phyloP scores from a whole-genome alignment of 2,329 filamentous ascomycete genomes.

The Aspergillus costaricaensis region DNA sequence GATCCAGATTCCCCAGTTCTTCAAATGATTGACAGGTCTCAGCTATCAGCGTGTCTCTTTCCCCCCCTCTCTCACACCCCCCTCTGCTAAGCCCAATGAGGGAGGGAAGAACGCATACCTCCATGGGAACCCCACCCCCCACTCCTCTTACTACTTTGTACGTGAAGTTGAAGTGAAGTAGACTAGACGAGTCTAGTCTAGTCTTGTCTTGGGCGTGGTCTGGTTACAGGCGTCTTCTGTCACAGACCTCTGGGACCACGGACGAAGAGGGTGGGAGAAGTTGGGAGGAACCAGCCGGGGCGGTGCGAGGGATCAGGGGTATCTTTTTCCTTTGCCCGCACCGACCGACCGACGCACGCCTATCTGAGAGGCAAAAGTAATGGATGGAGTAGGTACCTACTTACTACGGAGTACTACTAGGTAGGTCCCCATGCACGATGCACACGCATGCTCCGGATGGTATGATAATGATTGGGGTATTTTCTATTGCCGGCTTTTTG shows the following conservation, averaged over 20 bases:
- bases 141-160: background rate
- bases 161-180: constrained; percentile 4
- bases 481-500: background rate
- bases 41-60: background rate
- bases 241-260: constrained; percentile 22
- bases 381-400: background rate
- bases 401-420: background rate
- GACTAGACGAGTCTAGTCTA: no score
- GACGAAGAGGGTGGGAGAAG: constrained; percentile 9
- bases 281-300: constrained; percentile 17
- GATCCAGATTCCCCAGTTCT: constrained; percentile 12
- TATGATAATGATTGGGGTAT: background rate
- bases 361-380: no score
- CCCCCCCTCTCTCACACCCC: no score
- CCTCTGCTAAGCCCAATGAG: background rate
- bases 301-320: constrained; percentile 15
- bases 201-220: background rate
- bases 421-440: background rate
- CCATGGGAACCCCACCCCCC: constrained; percentile 9
- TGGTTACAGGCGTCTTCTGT: constrained; percentile 14
- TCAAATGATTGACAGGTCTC: constrained; percentile 6
- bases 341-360: background rate
- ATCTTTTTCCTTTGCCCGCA: background rate
- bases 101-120: constrained; percentile 4
- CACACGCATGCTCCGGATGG: constrained; percentile 2